Percentiles rank a stretch among this genome's conserved stretches.
Conservation (phyloP, 768 basidiomycete genomes). For the Boletus pseudo-olivaceus region DNA sequence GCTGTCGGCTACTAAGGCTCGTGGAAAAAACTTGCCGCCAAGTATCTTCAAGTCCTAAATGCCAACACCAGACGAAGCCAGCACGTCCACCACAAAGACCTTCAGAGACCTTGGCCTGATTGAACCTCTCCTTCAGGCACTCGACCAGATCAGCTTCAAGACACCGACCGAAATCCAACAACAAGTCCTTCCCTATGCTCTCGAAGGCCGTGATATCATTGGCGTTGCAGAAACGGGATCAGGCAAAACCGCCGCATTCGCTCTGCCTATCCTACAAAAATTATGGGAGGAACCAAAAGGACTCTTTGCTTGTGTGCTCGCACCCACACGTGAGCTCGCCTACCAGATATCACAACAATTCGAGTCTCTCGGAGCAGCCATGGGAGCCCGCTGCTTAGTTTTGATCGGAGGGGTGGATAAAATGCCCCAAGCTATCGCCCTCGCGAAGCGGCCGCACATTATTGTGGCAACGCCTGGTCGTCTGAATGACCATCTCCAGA, state of each 20-base stretch:
- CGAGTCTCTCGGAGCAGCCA: conserved; percentile 83
- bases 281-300: conserved; percentile 95
- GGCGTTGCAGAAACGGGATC: conserved; percentile 98
- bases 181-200: conserved; percentile 79
- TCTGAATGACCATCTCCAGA: conserved; percentile 89
- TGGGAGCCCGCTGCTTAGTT: conserved; percentile 88
- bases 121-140: conserved; percentile 81
- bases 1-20: neutral
- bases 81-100: conserved; percentile 43
- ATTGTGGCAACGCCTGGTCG: conserved; percentile 95
- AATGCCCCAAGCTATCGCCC: conserved; percentile 84
- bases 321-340: conserved; percentile 97
- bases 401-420: conserved; percentile 96
- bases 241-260: conserved; percentile 97
- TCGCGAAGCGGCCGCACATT: conserved; percentile 92
- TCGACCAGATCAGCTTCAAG: conserved; percentile 77
- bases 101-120: conserved; percentile 89
- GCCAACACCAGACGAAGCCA: conserved; percentile 64
- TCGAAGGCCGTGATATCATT: conserved; percentile 93
- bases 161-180: conserved; percentile 89
- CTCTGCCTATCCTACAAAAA: conserved; percentile 91
- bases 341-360: conserved; percentile 99
- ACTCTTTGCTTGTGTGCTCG: conserved; percentile 88
- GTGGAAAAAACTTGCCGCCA: conserved; percentile 12
- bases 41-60: conserved; percentile 32